A percentile compares a stretch with the other conserved stretches of the same genome.
Evolutionary conservation across 768 basidiomycete genomes (phyloP).

Genomic region (Kwoniella shandongensis): DNA sequence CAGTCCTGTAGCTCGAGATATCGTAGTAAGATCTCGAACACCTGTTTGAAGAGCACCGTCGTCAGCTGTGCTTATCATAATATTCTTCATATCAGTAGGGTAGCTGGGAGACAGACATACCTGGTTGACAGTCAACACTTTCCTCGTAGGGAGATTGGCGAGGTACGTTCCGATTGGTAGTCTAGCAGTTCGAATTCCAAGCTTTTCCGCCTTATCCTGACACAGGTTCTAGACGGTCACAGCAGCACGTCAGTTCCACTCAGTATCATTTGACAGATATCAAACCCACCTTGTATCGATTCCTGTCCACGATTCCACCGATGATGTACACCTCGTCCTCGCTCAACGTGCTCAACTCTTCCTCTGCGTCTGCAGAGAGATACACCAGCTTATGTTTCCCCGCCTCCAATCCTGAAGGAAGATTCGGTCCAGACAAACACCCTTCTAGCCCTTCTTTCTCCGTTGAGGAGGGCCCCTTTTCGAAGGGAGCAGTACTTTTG

Average conservation of each 20-base stretch:
- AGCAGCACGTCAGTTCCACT: slow-evolving; percentile 1
- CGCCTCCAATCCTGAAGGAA: slow-evolving; percentile 17
- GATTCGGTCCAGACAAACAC: slow-evolving; percentile 13
- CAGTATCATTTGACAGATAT: background rate
- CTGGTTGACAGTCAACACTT: slow-evolving; percentile 96
- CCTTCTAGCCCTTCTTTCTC: background rate
- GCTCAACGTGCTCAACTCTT: slow-evolving; percentile 77
- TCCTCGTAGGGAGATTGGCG: slow-evolving; percentile 78
- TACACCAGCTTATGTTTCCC: slow-evolving; percentile 66
- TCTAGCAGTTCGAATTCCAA: slow-evolving; percentile 77
- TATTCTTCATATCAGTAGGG: background rate
- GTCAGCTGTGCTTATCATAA: background rate
- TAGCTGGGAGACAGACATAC: slow-evolving; percentile 47
- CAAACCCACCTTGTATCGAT: slow-evolving; percentile 78
- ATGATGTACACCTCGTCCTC: slow-evolving; percentile 89
- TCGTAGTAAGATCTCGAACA: slow-evolving; percentile 84
- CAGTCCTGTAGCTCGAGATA: slow-evolving; percentile 86
- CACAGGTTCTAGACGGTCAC: slow-evolving; percentile 71
- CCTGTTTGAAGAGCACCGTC: slow-evolving; percentile 51
- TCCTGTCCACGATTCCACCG: slow-evolving; percentile 92
- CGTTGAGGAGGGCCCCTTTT: background rate
- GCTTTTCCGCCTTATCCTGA: slow-evolving; percentile 73
- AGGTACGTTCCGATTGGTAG: slow-evolving; percentile 94
- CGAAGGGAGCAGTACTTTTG: background rate
- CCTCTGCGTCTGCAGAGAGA: slow-evolving; percentile 87